These are phyloP conservation scores for Fusarium sp. DNA, from an alignment of 2,329 filamentous ascomycete genomes.

Conservation along the genomic window DNA sequence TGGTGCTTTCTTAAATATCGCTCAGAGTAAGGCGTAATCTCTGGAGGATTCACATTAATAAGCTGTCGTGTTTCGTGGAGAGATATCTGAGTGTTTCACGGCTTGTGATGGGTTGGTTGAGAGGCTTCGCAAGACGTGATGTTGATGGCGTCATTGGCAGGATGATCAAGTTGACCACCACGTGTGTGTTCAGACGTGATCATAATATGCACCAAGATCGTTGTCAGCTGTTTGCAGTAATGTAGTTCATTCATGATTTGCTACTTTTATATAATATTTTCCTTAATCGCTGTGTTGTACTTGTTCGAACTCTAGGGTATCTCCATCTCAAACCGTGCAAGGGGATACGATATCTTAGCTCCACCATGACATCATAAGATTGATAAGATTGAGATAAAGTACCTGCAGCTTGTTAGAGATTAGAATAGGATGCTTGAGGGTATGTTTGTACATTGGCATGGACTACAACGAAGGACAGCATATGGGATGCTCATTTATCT, in stretches of 20 bases:
- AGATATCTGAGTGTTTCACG: constrained; percentile 21
- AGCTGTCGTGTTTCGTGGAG: background rate
- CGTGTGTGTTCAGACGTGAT: background rate
- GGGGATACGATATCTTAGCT: no score
- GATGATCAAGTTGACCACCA: constrained; percentile 1
- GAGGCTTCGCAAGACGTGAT: constrained; percentile 41
- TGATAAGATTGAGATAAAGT: no score
- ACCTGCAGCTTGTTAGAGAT: no score
- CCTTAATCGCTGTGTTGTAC: background rate
- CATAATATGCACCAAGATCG: no score
- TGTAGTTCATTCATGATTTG: background rate
- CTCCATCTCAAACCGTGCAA: background rate
- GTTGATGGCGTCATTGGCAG: constrained; percentile 41
- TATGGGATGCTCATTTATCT: no score
- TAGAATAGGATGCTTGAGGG: no score
- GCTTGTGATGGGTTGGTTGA: constrained; percentile 25
- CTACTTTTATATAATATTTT: background rate
- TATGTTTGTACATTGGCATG: no score
- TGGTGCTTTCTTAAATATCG: constrained; percentile 3
- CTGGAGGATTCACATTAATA: constrained; percentile 12
- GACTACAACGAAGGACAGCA: no score
- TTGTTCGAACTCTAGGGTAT: background rate
- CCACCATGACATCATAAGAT: background rate
- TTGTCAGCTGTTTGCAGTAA: no score
- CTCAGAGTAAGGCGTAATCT: constrained; percentile 5